Evolutionary conservation across 2,329 filamentous ascomycete species (phyloP), one percentile per base, ranked within the genome.

Genomic region (Claviceps humidiphila): DNA sequence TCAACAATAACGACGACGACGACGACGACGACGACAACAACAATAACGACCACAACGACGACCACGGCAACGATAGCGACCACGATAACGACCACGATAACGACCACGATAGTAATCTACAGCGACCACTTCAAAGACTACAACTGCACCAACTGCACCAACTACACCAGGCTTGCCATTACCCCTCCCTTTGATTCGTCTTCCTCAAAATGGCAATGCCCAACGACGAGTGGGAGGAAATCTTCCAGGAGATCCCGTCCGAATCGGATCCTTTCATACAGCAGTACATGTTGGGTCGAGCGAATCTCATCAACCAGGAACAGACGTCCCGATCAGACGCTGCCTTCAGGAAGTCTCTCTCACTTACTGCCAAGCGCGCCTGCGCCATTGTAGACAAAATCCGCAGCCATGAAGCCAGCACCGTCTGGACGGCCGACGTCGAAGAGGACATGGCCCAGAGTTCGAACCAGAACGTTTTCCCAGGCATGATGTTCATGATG

Each of bases 401-500:
- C 62, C 82, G 89, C 44, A 77, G 81, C 50, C 79, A 87, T 60
- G 91, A 97, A 70, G 80, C 83, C 61, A 72, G 76, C 50, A 83
- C 80, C 2, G 72, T 91, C 54, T 95, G 89, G 90, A 89, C 83
- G 9, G 74, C 78, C 37, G 77, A 80, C 46, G 79, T 85, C 49
- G 85, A 91, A 60, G 82, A 90, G 61, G 75, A 75, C 45, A 71
- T 89, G 3, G 82, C 84, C 3, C 76, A 78, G 57, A 70, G 80
- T 52, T 71, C 68, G n/a, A 66, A 81, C 59, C 76, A 80, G 55
- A 80, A 81, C 58, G 72, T 91, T 49, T 88, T 86, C 63, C 89
- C 89, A 0, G 90, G 90, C 11, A 95, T 95, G 85, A 93, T 95
- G 86, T 96, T 95, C 68, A 83, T 80, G 39, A 75, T 91, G 39